Evolutionary conservation across 2,329 filamentous ascomycete species (phyloP), one percentile per base, ranked within the genome.

Genomic region (Xylaria sp.): DNA sequence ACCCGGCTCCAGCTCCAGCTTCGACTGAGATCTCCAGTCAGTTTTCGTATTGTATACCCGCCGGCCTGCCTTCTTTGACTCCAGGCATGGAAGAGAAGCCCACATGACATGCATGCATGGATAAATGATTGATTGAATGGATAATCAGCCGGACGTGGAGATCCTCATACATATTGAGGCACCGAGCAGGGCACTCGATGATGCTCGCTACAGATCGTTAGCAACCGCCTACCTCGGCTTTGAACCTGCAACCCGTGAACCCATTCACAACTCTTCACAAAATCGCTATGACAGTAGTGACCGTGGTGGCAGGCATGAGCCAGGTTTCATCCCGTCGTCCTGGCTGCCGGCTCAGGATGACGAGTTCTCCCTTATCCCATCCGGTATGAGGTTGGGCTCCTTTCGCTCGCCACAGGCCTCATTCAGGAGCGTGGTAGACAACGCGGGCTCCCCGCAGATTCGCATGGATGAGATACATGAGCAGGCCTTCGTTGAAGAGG

Each of bases 101-200:
- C 55, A 59, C 55, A 65, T 66, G 63, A 49, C 56, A 57, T 39
- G 46, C 52, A 58, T 66, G 62, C 5, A 42, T 42, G 37, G 6
- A 51, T 51, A 8, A 49, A 46, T 46, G 7, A 23, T 9, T 23
- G 48, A 34, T 13, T 50, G 49, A 55, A 73, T 73, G 71, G 70
- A 69, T 57, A 51, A 64, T 54, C 59, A 66, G 46, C 54, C 37
- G 48, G 72, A 78, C 60, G 73, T 77, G 55, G 82, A 85, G 71
- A 81, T 85, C 50, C 74, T 85, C 50, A 77, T 84, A 54, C 83
- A 85, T 68, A 76, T 83, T 58, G 71, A 78, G 9, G 83, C 82
- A 35, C 79, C 81, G 5, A 78, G 79, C 66, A 76, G 70, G 46
- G 72, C 75, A 19, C 65, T 68, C 9, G 79, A 84, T 64, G 82